phyloP scores from a whole-genome alignment of 805 yeast genomes.

The Lachancea dasiensis region DNA sequence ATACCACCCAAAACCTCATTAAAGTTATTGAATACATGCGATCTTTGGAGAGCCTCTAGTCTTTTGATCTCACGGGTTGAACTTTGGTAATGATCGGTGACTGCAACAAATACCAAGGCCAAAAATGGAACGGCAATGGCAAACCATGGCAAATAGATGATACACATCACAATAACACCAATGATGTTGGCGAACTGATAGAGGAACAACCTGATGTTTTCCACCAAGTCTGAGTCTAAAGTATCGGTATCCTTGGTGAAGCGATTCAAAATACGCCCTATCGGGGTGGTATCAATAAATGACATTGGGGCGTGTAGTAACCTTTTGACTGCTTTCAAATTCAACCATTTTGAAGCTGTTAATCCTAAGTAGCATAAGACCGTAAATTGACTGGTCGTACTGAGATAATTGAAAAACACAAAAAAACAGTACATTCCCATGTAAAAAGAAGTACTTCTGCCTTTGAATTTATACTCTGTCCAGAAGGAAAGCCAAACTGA shows the following conservation, averaged over 20 bases:
- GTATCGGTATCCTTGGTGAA: conserved; percentile 86
- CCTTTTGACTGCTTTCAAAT: conserved; percentile 52
- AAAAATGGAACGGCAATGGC: conserved; percentile 65
- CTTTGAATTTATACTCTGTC: conserved; percentile 52
- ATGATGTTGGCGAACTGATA: conserved; percentile 48
- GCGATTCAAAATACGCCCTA: conserved; percentile 79
- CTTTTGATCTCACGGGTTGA: conserved; percentile 47
- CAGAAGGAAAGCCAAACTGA: conserved; percentile 77
- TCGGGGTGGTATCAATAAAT: conserved; percentile 78
- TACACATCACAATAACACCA: conserved; percentile 63
- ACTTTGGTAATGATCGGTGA: conserved; percentile 43
- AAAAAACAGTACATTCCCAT: conserved; percentile 72
- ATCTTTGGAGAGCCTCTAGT: conserved; percentile 46
- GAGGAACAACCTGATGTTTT: conserved; percentile 57
- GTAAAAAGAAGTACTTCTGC: conserved; percentile 49
- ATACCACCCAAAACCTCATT: conserved; percentile 46
- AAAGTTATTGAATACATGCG: conserved; percentile 46
- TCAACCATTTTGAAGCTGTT: conserved; percentile 51
- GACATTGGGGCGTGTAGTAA: conserved; percentile 77
- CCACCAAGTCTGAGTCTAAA: conserved; percentile 72
- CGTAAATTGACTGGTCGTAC: conserved; percentile 34
- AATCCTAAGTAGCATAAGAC: conserved; percentile 38
- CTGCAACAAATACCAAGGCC: conserved; percentile 37
- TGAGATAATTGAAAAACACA: conserved; percentile 41
- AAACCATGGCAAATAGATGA: conserved; percentile 72